A percentile compares a stretch with the other conserved stretches of the same genome.
phyloP scores from a whole-genome alignment of 2,329 filamentous ascomycete genomes.

The Trichoderma sp. region DNA sequence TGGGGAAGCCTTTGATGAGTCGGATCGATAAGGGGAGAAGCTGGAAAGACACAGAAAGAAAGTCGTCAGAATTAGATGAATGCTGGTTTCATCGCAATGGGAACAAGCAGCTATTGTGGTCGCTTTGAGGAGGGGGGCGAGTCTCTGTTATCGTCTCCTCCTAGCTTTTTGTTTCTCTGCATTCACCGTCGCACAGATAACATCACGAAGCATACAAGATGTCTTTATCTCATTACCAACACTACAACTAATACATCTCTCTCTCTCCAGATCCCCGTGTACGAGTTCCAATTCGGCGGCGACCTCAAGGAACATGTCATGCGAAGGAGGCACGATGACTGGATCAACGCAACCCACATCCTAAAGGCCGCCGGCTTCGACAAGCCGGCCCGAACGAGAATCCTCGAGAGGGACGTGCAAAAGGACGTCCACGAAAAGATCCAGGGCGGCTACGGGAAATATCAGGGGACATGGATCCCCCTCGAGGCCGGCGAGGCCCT shows the following conservation, averaged over 20 bases:
- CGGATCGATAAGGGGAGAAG: not conserved
- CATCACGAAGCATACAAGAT: too few species aligned
- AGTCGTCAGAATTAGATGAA: not conserved
- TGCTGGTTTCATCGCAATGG: not conserved
- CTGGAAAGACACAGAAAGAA: not conserved
- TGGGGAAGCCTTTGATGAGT: not conserved
- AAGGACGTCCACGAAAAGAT: slow-evolving; percentile 97
- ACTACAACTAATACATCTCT: slow-evolving; percentile 1
- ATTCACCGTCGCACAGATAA: too few species aligned
- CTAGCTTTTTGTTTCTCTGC: not conserved
- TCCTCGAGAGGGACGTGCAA: slow-evolving; percentile 94
- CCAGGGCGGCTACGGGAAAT: slow-evolving; percentile 97
- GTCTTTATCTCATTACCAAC: not conserved
- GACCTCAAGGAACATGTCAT: slow-evolving; percentile 88
- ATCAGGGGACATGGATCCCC: slow-evolving; percentile 98
- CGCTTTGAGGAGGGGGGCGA: not conserved
- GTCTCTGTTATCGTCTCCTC: not conserved
- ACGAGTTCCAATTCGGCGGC: slow-evolving; percentile 83
- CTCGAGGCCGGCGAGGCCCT: slow-evolving; percentile 78
- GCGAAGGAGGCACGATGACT: slow-evolving; percentile 89
- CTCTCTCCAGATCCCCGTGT: slow-evolving; percentile 77
- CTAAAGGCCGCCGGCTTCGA: slow-evolving; percentile 96
- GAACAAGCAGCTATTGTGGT: not conserved
- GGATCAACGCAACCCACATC: slow-evolving; percentile 99
- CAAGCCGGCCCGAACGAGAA: slow-evolving; percentile 91